Base-by-base conservation (phyloP, 768 basidiomycete species). In the Pleurotus ostreatus region DNA sequence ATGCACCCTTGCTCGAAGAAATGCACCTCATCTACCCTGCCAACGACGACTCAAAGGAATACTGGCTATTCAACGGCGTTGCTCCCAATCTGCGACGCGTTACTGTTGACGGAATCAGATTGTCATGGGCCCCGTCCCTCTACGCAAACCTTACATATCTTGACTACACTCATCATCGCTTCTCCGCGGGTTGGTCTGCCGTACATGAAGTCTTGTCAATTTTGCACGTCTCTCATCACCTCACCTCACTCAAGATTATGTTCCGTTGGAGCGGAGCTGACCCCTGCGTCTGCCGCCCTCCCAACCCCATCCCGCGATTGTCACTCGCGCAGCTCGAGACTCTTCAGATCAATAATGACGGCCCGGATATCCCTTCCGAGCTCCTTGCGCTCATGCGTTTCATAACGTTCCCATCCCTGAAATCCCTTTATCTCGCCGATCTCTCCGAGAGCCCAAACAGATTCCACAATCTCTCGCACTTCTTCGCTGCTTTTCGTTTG, bases 81-180 rank as follows among this genome's bases (percentile, higher is more conserved):
- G 77, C 86, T 1, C 87, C 88, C 4, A 75, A 70, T 20, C 74
- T 90, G 4, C 71, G 76, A 37, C 74, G 75, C 16, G 73, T 80
- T 45, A 82, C 80, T 2, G 57, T 89, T n/a, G 79, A 86, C 54
- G 88, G 88, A 2, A 78, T 88, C 41, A 78, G 83, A 57, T 66
- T 89, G 51, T 68, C 75, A 3, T 88, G 86, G 86, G 65, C 78
- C 11, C 82, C 86, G 34, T 79, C 78, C 8, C 71, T 89, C 34
- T 89, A 84, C 61, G 71, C 72, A 39, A 84, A 85, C 63, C 72
- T 89, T 44, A 79, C 78, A 5, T 80, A 73, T 62, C 74, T 90
- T 43, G 83, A 89, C 66, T 89, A 88, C 61, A 83, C 84, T 1
- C 87, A 89, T 61, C 87, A 88, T 57, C 82, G 83, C 18, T 86